Conservation (phyloP, 495 filamentous ascomycete species). For the Cercophora newfieldiana region DNA sequence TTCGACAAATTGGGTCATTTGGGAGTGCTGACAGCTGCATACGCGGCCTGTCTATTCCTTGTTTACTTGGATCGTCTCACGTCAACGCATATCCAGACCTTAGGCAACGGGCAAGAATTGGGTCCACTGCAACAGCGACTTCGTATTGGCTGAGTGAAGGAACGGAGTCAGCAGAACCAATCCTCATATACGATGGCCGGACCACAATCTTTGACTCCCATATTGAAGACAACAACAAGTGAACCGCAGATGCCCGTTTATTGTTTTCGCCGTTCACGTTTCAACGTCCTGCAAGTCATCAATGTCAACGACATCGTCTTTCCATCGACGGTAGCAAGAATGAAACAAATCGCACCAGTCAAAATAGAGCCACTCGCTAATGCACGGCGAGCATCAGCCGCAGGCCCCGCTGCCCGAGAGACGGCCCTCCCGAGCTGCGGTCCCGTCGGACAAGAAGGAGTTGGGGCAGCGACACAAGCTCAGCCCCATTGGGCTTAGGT, state of each 20-base stretch:
- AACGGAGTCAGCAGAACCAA: background rate
- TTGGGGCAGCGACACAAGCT: background rate
- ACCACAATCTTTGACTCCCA: background rate
- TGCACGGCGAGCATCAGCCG: slow-evolving; percentile 6
- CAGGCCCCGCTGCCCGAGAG: background rate
- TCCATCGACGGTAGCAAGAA: background rate
- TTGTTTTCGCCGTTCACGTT: background rate
- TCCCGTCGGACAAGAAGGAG: background rate
- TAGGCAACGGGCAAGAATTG: background rate
- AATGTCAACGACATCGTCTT: background rate
- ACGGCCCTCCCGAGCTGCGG: background rate
- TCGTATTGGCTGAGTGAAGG: background rate
- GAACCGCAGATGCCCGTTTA: background rate
- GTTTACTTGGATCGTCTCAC: background rate
- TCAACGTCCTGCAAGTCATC: background rate
- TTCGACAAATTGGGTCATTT: background rate
- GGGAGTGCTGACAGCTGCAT: background rate
- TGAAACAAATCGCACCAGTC: background rate
- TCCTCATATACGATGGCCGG: background rate
- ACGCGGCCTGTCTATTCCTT: background rate
- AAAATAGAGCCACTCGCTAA: background rate
- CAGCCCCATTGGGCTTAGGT: background rate
- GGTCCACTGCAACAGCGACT: background rate
- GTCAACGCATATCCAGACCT: background rate
- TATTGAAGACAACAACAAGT: background rate